Conservation (phyloP, 495 filamentous ascomycete genomes). For the Parachaetomium inaequale region DNA sequence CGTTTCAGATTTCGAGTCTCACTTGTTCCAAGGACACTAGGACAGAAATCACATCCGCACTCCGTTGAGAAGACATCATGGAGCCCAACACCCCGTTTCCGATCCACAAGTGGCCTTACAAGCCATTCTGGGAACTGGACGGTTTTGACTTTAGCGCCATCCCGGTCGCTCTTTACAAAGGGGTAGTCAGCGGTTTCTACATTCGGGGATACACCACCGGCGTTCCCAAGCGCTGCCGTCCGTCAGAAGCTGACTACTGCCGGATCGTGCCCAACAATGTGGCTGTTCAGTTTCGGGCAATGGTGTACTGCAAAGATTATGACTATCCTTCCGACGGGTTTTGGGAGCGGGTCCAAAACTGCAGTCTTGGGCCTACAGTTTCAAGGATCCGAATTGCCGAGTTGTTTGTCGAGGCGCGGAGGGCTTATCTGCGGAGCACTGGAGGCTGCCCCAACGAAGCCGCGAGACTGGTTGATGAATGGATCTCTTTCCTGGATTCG, state of each 20-base stretch:
- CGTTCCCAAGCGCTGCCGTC: neutral
- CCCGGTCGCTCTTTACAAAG: neutral
- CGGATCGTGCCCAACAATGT: slow-evolving; percentile 2
- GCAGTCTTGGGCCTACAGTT: neutral
- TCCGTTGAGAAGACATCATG: neutral
- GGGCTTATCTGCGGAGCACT: neutral
- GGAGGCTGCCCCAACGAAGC: neutral
- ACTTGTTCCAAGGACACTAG: neutral
- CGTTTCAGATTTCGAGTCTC: no score
- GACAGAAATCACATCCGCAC: neutral
- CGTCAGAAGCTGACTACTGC: neutral
- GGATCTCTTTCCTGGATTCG: neutral
- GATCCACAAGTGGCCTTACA: neutral
- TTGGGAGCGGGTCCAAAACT: neutral
- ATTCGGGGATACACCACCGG: neutral
- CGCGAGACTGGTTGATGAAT: slow-evolving; percentile 7
- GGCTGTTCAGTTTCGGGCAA: slow-evolving; percentile 10
- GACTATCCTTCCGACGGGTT: neutral
- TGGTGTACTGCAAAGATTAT: slow-evolving; percentile 8
- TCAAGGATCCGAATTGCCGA: neutral
- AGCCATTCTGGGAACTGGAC: slow-evolving; percentile 10
- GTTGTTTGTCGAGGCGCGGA: neutral
- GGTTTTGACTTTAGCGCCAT: slow-evolving; percentile 3
- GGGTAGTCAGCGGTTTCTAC: neutral
- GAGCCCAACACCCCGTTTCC: neutral